Evolutionary conservation across 2,329 filamentous ascomycete genomes (phyloP).

Genomic region (Diaporthe vaccinii): DNA sequence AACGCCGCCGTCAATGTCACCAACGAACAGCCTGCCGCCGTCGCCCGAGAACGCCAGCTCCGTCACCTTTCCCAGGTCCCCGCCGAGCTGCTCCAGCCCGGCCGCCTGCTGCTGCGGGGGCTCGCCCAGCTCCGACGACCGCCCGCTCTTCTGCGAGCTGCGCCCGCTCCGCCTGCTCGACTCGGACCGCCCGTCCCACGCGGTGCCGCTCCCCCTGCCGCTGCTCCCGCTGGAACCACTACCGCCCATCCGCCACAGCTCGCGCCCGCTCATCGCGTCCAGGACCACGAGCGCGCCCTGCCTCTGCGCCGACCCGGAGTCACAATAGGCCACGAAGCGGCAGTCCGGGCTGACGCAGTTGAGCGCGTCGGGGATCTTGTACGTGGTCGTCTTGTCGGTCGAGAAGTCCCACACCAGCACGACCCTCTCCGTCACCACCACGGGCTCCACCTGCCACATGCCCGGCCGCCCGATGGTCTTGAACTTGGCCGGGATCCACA

Average conservation of each 20-base stretch:
- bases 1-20: slow-evolving; percentile 51
- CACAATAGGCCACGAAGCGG: slow-evolving; percentile 56
- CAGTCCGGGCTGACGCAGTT: slow-evolving; percentile 57
- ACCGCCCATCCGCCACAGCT: slow-evolving; percentile 57
- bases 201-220: slow-evolving; percentile 49
- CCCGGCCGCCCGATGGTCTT: slow-evolving; percentile 49
- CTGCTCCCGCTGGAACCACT: slow-evolving; percentile 39
- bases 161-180: slow-evolving; percentile 27
- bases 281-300: slow-evolving; percentile 52
- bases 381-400: slow-evolving; percentile 53
- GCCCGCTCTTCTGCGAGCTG: slow-evolving; percentile 30
- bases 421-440: slow-evolving; percentile 50
- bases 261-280: slow-evolving; percentile 53
- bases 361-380: slow-evolving; percentile 55
- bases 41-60: slow-evolving; percentile 57
- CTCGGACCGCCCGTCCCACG: slow-evolving; percentile 42
- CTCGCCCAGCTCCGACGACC: slow-evolving; percentile 23
- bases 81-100: slow-evolving; percentile 40
- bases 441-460: slow-evolving; percentile 52
- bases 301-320: slow-evolving; percentile 50
- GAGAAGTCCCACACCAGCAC: slow-evolving; percentile 58
- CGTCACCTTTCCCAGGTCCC: slow-evolving; percentile 52
- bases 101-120: background rate
- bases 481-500: slow-evolving; percentile 57
- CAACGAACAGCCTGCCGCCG: slow-evolving; percentile 53